Evolutionary conservation across 2,329 filamentous ascomycete species (phyloP).

Genomic region (Colletotrichum camelliae): DNA sequence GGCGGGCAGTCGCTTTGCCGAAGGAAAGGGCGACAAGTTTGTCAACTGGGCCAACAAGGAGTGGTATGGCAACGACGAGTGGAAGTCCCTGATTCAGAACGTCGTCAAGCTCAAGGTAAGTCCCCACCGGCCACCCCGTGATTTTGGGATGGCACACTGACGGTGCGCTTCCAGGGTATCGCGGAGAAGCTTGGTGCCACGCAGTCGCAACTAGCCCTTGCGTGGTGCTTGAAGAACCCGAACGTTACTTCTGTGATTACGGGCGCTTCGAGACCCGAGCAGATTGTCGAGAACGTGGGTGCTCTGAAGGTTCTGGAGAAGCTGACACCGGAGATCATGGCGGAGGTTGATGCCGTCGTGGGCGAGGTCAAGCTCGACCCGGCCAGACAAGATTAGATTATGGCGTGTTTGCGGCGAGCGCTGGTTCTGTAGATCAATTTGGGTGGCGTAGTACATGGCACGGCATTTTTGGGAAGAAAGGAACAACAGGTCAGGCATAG

Average conservation of each 20-base stretch:
- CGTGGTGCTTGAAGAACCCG: conserved; percentile 60
- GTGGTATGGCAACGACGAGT: conserved; percentile 60
- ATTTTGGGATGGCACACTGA: background rate
- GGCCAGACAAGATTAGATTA: conserved; percentile 22
- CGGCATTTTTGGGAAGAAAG: background rate
- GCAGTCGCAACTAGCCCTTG: conserved; percentile 55
- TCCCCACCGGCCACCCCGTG: background rate
- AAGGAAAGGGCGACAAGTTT: conserved; percentile 59
- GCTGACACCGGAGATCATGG: conserved; percentile 55
- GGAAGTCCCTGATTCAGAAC: conserved; percentile 53
- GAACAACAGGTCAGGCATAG: background rate
- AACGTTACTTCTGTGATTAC: conserved; percentile 59
- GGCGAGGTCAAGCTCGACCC: conserved; percentile 23
- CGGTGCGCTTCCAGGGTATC: conserved; percentile 40
- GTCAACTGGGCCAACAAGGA: conserved; percentile 56
- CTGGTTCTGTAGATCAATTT: background rate
- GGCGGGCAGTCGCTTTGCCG: conserved; percentile 62
- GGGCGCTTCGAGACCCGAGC: conserved; percentile 55
- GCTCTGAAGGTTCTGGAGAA: conserved; percentile 51
- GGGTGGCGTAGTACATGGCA: conserved; percentile 2
- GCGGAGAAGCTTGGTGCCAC: conserved; percentile 63
- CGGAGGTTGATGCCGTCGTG: conserved; percentile 52
- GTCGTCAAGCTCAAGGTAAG: conserved; percentile 43
- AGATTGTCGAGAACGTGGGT: conserved; percentile 56
- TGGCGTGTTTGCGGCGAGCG: conserved; percentile 1